Evolutionary conservation across 1,284 basidiomycete genomes (phyloP).

Genomic region (Cryptococcus depauperatus): DNA sequence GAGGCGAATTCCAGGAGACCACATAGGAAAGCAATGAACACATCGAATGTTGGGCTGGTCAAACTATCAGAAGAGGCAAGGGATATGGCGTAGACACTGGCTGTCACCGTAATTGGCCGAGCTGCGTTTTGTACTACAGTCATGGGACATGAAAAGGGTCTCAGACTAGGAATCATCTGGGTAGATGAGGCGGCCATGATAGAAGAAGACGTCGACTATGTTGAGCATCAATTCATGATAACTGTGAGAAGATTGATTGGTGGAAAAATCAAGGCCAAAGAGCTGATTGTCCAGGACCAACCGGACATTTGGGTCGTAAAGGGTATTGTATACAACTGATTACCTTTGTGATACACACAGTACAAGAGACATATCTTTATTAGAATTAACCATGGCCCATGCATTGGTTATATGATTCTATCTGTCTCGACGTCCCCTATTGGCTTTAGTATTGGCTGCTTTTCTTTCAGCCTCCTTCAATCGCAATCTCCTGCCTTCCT

Average conservation of each 20-base stretch:
- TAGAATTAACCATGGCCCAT: too few species aligned
- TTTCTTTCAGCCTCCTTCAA: slow-evolving; percentile 42
- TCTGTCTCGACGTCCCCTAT: slow-evolving; percentile 8
- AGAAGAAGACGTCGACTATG: slow-evolving; percentile 7
- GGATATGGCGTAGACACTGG: slow-evolving; percentile 31
- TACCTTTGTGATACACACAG: too few species aligned
- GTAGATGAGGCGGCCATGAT: slow-evolving; percentile 21
- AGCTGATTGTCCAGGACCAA: too few species aligned
- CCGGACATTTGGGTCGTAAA: too few species aligned
- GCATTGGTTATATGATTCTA: neutral
- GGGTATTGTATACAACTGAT: too few species aligned
- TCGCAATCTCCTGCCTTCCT: slow-evolving; percentile 55
- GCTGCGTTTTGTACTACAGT: slow-evolving; percentile 17
- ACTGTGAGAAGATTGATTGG: slow-evolving; percentile 9
- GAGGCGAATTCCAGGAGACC: slow-evolving; percentile 12
- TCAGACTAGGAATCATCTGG: slow-evolving; percentile 21
- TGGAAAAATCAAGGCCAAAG: neutral
- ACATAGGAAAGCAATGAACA: slow-evolving; percentile 10
- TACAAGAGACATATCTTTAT: too few species aligned
- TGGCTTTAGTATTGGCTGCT: slow-evolving; percentile 5
- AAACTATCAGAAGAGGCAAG: slow-evolving; percentile 19
- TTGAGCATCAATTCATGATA: slow-evolving; percentile 10
- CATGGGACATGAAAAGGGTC: slow-evolving; percentile 29
- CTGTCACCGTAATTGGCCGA: slow-evolving; percentile 16
- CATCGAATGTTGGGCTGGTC: slow-evolving; percentile 32